phyloP scores from a whole-genome alignment of 2,329 filamentous ascomycete species.

The Botrytis squamosa region DNA sequence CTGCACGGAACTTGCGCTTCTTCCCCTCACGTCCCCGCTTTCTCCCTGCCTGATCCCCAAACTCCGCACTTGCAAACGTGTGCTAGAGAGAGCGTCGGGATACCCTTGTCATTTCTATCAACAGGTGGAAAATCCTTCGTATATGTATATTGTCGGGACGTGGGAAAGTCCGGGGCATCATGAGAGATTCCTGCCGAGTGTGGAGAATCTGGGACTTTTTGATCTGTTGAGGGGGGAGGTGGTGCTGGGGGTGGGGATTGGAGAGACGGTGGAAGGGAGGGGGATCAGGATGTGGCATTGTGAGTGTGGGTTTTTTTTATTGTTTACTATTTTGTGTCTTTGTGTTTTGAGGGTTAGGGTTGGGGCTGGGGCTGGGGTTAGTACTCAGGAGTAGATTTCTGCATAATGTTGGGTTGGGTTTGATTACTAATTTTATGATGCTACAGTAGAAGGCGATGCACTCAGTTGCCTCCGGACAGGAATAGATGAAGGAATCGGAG shows the following conservation, averaged over 20 bases:
- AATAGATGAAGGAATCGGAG: background rate
- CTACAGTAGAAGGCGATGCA: background rate
- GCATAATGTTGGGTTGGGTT: too few relatives aligned
- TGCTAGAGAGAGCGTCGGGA: conserved; percentile 35
- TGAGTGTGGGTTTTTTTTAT: conserved; percentile 35
- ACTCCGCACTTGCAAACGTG: background rate
- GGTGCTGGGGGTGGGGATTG: conserved; percentile 27
- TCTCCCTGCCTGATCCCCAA: background rate
- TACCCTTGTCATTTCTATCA: conserved; percentile 43
- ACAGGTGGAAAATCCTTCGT: conserved; percentile 45
- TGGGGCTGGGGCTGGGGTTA: too few relatives aligned
- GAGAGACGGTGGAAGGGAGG: conserved; percentile 37
- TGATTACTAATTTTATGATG: background rate
- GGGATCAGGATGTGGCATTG: conserved; percentile 43
- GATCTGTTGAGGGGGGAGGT: conserved; percentile 39
- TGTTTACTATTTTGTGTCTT: background rate
- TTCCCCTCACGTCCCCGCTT: conserved; percentile 8
- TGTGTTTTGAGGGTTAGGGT: background rate
- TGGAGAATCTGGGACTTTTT: conserved; percentile 44
- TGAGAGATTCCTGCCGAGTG: conserved; percentile 44
- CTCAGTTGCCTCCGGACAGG: background rate
- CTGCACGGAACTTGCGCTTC: conserved; percentile 4
- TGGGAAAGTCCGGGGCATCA: conserved; percentile 47
- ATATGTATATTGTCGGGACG: conserved; percentile 47
- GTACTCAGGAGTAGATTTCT: background rate